phyloP scores from a whole-genome alignment of 2,329 filamentous ascomycete genomes.

The Cryphonectria naterciae region DNA sequence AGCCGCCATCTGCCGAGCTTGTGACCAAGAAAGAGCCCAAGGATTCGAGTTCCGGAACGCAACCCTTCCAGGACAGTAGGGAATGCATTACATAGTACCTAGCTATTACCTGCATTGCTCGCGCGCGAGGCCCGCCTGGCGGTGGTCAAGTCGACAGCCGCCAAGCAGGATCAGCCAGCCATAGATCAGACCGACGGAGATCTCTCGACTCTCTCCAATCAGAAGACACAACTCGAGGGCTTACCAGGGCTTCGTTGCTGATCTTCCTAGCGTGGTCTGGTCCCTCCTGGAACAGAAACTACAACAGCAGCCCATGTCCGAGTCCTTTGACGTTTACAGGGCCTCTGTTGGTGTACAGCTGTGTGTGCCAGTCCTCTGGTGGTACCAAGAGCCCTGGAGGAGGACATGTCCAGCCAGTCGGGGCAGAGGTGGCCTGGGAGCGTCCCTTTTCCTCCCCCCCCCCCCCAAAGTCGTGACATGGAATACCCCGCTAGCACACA shows the following conservation, averaged over 20 bases:
- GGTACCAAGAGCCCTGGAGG: background rate
- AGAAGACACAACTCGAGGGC: background rate
- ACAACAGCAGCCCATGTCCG: background rate
- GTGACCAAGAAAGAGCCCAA: slow-evolving; percentile 19
- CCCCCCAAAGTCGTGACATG: slow-evolving; percentile 21
- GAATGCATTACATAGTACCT: slow-evolving; percentile 13
- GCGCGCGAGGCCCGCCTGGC: slow-evolving; percentile 15
- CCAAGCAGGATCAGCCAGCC: slow-evolving; percentile 11
- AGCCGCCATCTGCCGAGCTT: slow-evolving; percentile 25
- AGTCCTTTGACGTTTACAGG: background rate
- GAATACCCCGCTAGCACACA: slow-evolving; percentile 27
- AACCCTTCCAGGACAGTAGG: slow-evolving; percentile 14
- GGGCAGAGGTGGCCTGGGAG: slow-evolving; percentile 17
- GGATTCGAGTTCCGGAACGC: slow-evolving; percentile 25
- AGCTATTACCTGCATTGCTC: slow-evolving; percentile 21
- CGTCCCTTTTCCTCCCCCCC: background rate
- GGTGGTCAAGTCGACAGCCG: background rate
- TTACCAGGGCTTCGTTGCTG: background rate
- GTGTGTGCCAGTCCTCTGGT: background rate
- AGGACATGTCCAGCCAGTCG: slow-evolving; percentile 22
- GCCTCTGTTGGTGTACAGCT: background rate
- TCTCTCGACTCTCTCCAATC: background rate
- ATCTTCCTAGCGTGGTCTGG: background rate
- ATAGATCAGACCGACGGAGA: slow-evolving; percentile 5
- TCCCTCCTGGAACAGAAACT: background rate